A percentile compares a stretch with the other conserved stretches of the same genome.
These are phyloP conservation scores for Primulina tabacum DNA, from an alignment of 257 asterid genomes.

Conservation along the genomic window DNA sequence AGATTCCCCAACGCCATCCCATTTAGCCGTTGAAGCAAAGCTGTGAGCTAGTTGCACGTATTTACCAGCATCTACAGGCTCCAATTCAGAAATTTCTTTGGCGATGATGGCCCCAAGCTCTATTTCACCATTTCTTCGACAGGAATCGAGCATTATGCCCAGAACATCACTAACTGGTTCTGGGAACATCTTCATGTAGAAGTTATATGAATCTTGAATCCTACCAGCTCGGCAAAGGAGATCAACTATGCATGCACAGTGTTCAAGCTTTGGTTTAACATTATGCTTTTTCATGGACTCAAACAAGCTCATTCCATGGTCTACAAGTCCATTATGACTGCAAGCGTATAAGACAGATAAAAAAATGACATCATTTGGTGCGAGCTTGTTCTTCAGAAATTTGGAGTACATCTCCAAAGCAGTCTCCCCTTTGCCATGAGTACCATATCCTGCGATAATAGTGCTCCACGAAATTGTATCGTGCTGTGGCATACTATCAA, in stretches of 20 bases:
- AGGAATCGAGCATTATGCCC: slow-evolving; percentile 77
- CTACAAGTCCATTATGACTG: slow-evolving; percentile 80
- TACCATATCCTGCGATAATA: slow-evolving; percentile 72
- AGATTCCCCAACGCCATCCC: slow-evolving; percentile 84
- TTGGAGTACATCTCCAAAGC: slow-evolving; percentile 59
- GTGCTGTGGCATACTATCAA: slow-evolving; percentile 51
- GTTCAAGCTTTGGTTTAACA: slow-evolving; percentile 67
- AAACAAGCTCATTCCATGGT: slow-evolving; percentile 56
- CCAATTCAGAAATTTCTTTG: slow-evolving; percentile 46
- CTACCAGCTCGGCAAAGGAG: slow-evolving; percentile 83
- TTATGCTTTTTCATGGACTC: slow-evolving; percentile 59
- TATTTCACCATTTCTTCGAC: slow-evolving; percentile 41
- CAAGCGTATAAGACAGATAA: slow-evolving; percentile 63
- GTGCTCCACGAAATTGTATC: slow-evolving; percentile 75
- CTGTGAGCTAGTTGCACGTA: slow-evolving; percentile 81
- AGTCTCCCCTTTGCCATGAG: slow-evolving; percentile 66
- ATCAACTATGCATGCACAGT: slow-evolving; percentile 73
- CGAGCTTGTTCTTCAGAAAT: slow-evolving; percentile 43
- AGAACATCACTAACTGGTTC: slow-evolving; percentile 58
- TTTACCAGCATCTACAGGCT: slow-evolving; percentile 66
- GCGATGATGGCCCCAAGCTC: slow-evolving; percentile 49
- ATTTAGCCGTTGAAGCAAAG: slow-evolving; percentile 65
- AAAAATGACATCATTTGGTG: slow-evolving; percentile 65
- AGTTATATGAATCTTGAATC: slow-evolving; percentile 62
- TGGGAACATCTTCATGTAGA: slow-evolving; percentile 50